Evolutionary conservation across 352 stramenopile species (phyloP).

Genomic region (Phytophthora pinifolia): DNA sequence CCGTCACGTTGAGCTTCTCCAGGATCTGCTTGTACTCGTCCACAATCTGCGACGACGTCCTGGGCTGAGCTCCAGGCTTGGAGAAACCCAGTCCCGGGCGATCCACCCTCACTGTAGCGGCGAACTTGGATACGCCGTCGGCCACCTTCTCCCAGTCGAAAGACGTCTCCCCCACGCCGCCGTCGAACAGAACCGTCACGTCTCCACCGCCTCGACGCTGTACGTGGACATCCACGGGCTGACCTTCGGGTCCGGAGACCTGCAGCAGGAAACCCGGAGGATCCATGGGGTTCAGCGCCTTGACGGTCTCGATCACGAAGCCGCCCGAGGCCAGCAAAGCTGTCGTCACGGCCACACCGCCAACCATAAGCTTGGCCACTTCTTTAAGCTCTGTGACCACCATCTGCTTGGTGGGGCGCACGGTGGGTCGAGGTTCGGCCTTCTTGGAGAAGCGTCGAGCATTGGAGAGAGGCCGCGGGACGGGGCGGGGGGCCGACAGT

Average conservation of each 20-base stretch:
- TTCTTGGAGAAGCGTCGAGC: constrained; percentile 27
- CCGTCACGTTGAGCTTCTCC: constrained; percentile 49
- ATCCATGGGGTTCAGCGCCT: constrained; percentile 53
- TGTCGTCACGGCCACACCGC: constrained; percentile 43
- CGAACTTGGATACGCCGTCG: constrained; percentile 45
- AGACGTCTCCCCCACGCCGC: constrained; percentile 77
- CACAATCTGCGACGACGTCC: constrained; percentile 60
- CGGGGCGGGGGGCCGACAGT: not conserved
- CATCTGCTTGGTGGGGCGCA: constrained; percentile 43
- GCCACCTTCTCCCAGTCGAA: constrained; percentile 86
- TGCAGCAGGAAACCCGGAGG: constrained; percentile 55
- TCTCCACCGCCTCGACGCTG: constrained; percentile 46
- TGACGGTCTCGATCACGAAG: constrained; percentile 72
- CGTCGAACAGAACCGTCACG: constrained; percentile 72
- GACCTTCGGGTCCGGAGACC: constrained; percentile 37
- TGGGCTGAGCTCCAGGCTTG: constrained; percentile 37
- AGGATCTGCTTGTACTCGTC: constrained; percentile 67
- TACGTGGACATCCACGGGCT: constrained; percentile 49
- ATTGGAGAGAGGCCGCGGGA: not conserved
- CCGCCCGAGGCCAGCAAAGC: constrained; percentile 50
- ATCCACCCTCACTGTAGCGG: constrained; percentile 66
- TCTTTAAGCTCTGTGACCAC: constrained; percentile 56
- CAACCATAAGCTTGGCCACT: constrained; percentile 64
- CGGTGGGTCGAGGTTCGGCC: constrained; percentile 9
- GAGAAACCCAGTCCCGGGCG: constrained; percentile 79